Conservation (phyloP, 306 rosid species). For the Vigna mungo region DNA sequence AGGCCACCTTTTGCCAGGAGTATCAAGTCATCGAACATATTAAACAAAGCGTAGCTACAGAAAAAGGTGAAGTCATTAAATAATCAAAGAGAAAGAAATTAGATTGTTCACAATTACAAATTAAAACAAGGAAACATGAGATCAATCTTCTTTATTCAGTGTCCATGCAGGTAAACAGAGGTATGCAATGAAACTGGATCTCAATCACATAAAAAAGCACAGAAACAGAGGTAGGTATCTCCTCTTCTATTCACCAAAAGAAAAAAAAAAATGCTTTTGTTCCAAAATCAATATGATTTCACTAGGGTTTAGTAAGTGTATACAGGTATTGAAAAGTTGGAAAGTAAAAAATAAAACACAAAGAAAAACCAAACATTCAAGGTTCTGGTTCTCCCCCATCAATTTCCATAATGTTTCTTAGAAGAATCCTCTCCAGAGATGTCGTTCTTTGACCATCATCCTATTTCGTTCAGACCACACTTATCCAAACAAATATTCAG, state of each 20-base stretch:
- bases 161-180: background rate
- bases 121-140: background rate
- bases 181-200: background rate
- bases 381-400: background rate
- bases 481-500: background rate
- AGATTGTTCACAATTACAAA: background rate
- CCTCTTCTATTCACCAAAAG: too few species aligned
- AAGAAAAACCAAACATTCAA: background rate
- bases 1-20: conserved; percentile 89
- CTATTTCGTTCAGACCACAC: background rate
- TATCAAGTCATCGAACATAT: conserved; percentile 82
- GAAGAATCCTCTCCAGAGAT: background rate
- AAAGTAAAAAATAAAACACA: background rate
- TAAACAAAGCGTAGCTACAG: conserved; percentile 77
- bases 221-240: background rate
- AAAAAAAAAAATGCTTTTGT: background rate
- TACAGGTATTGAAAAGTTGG: background rate
- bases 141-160: background rate
- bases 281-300: background rate
- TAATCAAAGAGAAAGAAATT: conserved; percentile 16
- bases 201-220: background rate
- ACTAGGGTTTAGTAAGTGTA: background rate
- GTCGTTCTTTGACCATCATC: conserved; percentile 5
- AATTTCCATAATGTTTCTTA: background rate
- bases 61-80: conserved; percentile 27